These are phyloP conservation scores for Tetrahymena thermophila DNA, from an alignment of 73 alveolate species.

Conservation along the genomic window DNA sequence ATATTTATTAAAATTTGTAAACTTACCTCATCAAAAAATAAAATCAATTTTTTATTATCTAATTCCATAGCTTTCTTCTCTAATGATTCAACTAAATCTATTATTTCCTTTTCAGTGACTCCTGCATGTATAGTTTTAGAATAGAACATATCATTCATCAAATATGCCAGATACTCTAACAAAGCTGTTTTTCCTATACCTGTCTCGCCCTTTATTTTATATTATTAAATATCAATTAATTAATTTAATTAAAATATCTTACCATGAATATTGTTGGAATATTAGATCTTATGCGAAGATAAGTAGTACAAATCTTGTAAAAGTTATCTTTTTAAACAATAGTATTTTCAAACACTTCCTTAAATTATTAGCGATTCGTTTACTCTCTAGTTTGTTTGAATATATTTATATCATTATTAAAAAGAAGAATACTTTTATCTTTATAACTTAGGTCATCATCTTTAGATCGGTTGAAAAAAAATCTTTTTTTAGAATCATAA, in stretches of 20 bases:
- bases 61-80: slow-evolving; percentile 9
- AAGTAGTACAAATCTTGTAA: slow-evolving; percentile 25
- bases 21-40: slow-evolving; percentile 63
- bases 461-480: no score
- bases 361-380: no score
- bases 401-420: no score
- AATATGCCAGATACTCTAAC: slow-evolving; percentile 44
- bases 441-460: background rate
- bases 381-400: no score
- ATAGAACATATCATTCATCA: slow-evolving; percentile 39
- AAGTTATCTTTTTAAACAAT: slow-evolving; percentile 33
- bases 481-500: no score
- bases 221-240: background rate
- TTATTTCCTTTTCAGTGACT: slow-evolving; percentile 46
- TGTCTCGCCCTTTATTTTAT: slow-evolving; percentile 44
- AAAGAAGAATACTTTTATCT: background rate
- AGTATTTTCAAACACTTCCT: background rate
- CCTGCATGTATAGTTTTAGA: slow-evolving; percentile 60
- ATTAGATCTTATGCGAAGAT: slow-evolving; percentile 46
- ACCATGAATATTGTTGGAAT: slow-evolving; percentile 63
- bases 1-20: background rate
- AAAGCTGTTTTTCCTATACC: slow-evolving; percentile 71
- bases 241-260: background rate
- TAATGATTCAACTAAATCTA: slow-evolving; percentile 14
- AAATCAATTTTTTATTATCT: slow-evolving; percentile 29